Evolutionary conservation across 176 grass and related monocot species (phyloP).

Genomic region (Avena insularis): DNA sequence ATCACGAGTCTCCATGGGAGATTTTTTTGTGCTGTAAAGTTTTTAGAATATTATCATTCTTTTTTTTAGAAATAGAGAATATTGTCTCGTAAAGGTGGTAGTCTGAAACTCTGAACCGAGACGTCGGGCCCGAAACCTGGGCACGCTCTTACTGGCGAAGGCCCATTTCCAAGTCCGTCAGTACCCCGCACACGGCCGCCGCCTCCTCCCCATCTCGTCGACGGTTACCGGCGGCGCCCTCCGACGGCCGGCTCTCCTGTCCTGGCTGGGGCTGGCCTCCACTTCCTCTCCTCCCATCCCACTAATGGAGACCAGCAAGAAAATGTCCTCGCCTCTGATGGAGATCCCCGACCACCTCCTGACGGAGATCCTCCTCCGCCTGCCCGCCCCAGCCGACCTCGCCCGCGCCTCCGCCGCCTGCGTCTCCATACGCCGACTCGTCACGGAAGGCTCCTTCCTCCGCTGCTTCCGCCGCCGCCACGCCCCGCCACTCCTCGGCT

Average conservation of each 20-base stretch:
- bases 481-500: background rate
- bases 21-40: too few relatives aligned
- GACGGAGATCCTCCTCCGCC: background rate
- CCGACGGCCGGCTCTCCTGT: background rate
- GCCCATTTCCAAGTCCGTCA: too few relatives aligned
- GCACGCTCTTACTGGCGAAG: too few relatives aligned
- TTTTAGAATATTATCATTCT: too few relatives aligned
- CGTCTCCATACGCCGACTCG: background rate
- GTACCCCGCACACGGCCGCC: too few relatives aligned
- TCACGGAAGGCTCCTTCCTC: background rate
- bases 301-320: background rate
- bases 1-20: too few relatives aligned
- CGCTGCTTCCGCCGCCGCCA: background rate
- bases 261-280: too few relatives aligned
- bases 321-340: background rate
- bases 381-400: background rate
- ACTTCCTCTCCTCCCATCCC: background rate
- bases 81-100: too few relatives aligned
- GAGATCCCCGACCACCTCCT: background rate
- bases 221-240: background rate
- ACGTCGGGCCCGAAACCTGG: too few relatives aligned
- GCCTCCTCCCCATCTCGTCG: background rate
- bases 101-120: too few relatives aligned
- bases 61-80: too few relatives aligned
- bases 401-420: background rate